Base-by-base conservation (phyloP, 2,329 filamentous ascomycete genomes). In the Rhynchosporium secalis region DNA sequence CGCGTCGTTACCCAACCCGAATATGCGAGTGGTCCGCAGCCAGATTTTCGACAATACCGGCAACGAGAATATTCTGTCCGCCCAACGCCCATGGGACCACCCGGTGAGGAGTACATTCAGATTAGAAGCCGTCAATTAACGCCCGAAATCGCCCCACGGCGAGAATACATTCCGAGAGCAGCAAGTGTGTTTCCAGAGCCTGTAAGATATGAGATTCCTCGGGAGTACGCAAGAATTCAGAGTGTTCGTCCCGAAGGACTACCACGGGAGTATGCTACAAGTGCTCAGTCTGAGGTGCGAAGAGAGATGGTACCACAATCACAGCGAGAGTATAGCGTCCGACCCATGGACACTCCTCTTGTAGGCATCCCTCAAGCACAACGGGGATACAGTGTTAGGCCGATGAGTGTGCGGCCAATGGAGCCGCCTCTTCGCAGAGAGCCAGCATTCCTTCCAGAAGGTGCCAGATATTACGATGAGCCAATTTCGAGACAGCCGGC, bases 1-100 rank as follows among this genome's bases (percentile, higher is more conserved):
- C 80, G 85, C 47, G 79, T 87, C 48, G 76, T 90, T 28, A 86
- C 86, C 10, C 84, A 88, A 64, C 82, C 86, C 2, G 87, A 89
- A 64, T 83, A 80, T 57, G 76, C 80, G 56, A 70, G 79, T 31
- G 71, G 81, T 7, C 81, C 84, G 5, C 66, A 64, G 15, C 62
- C 68, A 28, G 70, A 72, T 56, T 81, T 83, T 65, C 80, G 83
- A 63, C 76, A 79, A 33, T 85, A 83, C 64, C 80, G 82, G 15
- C 81, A 83, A 65, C 78, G 84, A 60, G 86, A 88, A 66, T 84
- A 85, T 66, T 82, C 84, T 4, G 75, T 76, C 65, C 83, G 80
- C 43, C 83, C 80, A 58, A 63, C 65, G 15, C 31, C 66, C 38
- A 68, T 69, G 64, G 67, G 62, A 29, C 67, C 68, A 29, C 70